Evolutionary conservation across 345 rosid species (phyloP).

Genomic region (Turnera subulata): DNA sequence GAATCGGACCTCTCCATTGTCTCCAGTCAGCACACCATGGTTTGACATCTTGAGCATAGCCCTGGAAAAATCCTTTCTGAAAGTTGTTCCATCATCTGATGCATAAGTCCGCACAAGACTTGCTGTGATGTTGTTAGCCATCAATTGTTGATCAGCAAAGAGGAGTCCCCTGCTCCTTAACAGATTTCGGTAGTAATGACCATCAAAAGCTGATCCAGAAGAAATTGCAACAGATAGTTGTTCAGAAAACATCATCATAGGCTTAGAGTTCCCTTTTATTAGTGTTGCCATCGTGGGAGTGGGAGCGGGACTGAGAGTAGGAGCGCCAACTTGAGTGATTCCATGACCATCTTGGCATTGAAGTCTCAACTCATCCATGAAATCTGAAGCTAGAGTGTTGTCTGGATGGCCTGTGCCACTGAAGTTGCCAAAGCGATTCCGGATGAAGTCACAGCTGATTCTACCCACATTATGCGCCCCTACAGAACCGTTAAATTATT

Average conservation of each 20-base stretch:
- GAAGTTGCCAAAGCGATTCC: constrained; percentile 34
- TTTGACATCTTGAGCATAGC: constrained; percentile 46
- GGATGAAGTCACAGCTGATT: constrained; percentile 40
- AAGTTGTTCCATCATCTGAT: constrained; percentile 33
- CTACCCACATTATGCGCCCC: constrained; percentile 48
- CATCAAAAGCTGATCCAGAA: constrained; percentile 35
- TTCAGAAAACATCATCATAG: constrained; percentile 8
- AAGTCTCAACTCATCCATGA: constrained; percentile 29
- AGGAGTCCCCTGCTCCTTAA: constrained; percentile 45
- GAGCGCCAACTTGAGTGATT: constrained; percentile 7
- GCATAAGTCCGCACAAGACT: constrained; percentile 28
- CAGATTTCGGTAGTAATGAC: constrained; percentile 39
- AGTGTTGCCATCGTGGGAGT: constrained; percentile 14
- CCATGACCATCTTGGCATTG: constrained; percentile 18
- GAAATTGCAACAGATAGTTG: constrained; percentile 19
- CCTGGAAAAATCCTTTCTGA: constrained; percentile 39
- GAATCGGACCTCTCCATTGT: constrained; percentile 30
- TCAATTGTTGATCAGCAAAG: constrained; percentile 46
- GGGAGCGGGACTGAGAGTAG: no score
- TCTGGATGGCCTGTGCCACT: constrained; percentile 39
- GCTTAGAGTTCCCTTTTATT: constrained; percentile 2
- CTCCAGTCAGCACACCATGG: constrained; percentile 31
- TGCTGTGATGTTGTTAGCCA: constrained; percentile 43
- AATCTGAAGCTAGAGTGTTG: constrained; percentile 31
- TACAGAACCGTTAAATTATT: constrained; percentile 4